Conservation (phyloP, 208 protist genomes). For the Plasmodiophora brassicae region DNA sequence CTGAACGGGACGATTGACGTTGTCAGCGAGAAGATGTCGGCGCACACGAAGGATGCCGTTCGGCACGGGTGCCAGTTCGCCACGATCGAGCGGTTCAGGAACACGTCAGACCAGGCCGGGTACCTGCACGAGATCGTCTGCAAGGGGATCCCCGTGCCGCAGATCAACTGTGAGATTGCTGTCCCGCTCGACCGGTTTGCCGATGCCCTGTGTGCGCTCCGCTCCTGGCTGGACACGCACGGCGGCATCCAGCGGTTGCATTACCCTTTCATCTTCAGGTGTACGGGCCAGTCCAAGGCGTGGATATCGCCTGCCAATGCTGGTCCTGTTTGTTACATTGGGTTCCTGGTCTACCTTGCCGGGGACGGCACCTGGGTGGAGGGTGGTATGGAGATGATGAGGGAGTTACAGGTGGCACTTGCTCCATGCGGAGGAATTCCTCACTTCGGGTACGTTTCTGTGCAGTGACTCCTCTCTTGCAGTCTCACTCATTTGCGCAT, state of each 20-base stretch:
- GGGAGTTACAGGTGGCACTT: background rate
- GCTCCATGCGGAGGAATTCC: background rate
- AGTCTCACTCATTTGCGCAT: no score
- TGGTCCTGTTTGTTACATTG: background rate
- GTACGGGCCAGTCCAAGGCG: background rate
- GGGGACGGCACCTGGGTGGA: background rate
- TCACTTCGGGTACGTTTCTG: no score
- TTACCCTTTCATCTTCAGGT: slow-evolving; percentile 16
- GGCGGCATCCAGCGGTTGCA: background rate
- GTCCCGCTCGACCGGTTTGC: background rate
- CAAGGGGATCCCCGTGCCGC: slow-evolving; percentile 5
- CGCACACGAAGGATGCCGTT: slow-evolving; percentile 1
- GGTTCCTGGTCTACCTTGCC: slow-evolving; percentile 24
- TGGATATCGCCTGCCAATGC: background rate
- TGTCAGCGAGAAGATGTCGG: slow-evolving; percentile 11
- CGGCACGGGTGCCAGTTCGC: background rate
- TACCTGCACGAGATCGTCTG: slow-evolving; percentile 26
- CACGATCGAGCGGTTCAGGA: slow-evolving; percentile 13
- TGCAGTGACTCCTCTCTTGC: no score
- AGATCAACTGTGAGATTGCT: slow-evolving; percentile 34
- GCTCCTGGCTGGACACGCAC: background rate
- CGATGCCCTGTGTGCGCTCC: background rate
- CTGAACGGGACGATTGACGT: background rate
- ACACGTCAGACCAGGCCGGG: background rate
- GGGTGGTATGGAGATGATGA: background rate